Percentiles rank a stretch among this genome's conserved stretches.
phyloP scores from a whole-genome alignment of 805 yeast species.

The Cyberlindnera americana region DNA sequence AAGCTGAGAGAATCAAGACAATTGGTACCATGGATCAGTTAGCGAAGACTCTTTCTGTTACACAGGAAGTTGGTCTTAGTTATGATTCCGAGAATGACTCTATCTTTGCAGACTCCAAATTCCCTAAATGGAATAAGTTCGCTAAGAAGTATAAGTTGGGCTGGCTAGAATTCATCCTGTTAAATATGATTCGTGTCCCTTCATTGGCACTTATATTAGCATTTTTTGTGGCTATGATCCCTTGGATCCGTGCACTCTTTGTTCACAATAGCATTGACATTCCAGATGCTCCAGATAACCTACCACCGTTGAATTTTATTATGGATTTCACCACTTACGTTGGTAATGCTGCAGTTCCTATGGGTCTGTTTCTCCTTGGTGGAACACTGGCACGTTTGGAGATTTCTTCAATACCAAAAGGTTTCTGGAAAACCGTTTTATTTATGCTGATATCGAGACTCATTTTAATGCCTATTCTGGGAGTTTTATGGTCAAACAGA shows the following conservation, averaged over 20 bases:
- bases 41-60: constrained; percentile 18
- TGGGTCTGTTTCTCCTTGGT: constrained; percentile 79
- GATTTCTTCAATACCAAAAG: constrained; percentile 56
- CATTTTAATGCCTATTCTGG: constrained; percentile 74
- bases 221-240: constrained; percentile 73
- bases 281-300: constrained; percentile 76
- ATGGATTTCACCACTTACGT: constrained; percentile 79
- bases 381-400: constrained; percentile 81
- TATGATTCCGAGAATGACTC: neutral
- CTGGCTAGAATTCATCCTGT: constrained; percentile 34
- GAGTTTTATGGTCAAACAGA: constrained; percentile 63
- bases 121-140: constrained; percentile 19
- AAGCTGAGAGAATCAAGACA: constrained; percentile 20
- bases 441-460: constrained; percentile 55
- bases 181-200: constrained; percentile 66
- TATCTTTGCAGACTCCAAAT: neutral
- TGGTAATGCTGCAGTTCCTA: constrained; percentile 85
- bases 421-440: constrained; percentile 66
- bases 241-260: constrained; percentile 76
- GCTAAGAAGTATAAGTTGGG: constrained; percentile 28
- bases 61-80: constrained; percentile 23
- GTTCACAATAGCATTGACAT: constrained; percentile 47
- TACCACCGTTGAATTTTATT: constrained; percentile 79
- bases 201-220: constrained; percentile 67
- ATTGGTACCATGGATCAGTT: constrained; percentile 13